Evolutionary conservation across 2,329 filamentous ascomycete species (phyloP), one percentile per base, ranked within the genome.

Genomic region (Trichocomaceae sp.): DNA sequence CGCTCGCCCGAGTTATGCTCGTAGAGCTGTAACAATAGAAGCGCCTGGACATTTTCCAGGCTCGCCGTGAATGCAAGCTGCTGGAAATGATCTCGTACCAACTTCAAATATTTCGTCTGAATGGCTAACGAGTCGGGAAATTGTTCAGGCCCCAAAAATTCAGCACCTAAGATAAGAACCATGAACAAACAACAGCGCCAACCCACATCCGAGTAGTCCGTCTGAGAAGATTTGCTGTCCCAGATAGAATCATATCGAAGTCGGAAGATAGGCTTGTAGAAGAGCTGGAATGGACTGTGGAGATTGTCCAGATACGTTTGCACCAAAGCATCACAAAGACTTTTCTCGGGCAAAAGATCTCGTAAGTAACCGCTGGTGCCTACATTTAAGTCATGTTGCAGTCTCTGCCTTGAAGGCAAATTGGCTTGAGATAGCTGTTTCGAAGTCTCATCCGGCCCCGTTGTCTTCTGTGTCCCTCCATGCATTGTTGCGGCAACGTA

Each of bases 1-100:
- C 71, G 60, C 48, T 73, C 71, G 52, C 72, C 71, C 35, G 70
- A 69, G 35, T 73, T 73, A 45, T 73, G 70, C 1, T 72, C 55
- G 47, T 71, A 73, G 1, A 72, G 50, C 0, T 68, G 61, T 3
- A 70, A 56, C 2, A 70, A 60, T 5, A 70, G 44, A n/a, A 70
- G 58, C 1, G 66, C 67, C 42, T 66, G 61, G 33, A 69, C 62
- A 54, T 69, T 69, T 41, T 66, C 63, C 31, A 69, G 58, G 1
- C 65, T 65, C 58, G 66, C 67, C 29, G 64, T 69, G 17, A 63
- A 64, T n/a, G 68, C 59, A 46, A 69, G 59, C 8, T 64, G 63
- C 17, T 66, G 64, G 29, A 70, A 59, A 57, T 39, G 61, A 55
- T 33, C 66, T 59, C 12, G 66, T 55, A 22, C 60, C 58, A 51